These are phyloP conservation scores for Amphibolis antarctica DNA, from an alignment of 106 monocot genomes.

Conservation along the genomic window DNA sequence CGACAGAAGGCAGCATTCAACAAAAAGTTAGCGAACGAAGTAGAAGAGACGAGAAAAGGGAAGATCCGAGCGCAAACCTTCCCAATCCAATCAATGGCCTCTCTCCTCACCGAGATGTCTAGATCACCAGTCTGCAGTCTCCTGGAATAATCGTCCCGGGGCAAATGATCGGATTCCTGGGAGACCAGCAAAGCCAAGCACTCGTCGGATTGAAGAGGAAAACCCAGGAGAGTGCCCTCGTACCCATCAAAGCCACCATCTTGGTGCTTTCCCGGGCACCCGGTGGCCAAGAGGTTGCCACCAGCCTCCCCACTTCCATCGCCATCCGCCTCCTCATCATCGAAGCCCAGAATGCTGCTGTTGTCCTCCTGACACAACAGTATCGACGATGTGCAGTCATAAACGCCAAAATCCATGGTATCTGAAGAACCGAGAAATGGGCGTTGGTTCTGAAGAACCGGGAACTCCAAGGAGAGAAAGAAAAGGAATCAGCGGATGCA, in stretches of 20 bases:
- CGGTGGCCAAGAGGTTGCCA: not conserved
- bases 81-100: conserved; percentile 90
- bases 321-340: conserved; percentile 27
- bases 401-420: conserved; percentile 11
- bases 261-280: not conserved
- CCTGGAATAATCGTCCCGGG: conserved; percentile 44
- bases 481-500: not conserved
- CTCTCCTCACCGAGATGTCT: conserved; percentile 50
- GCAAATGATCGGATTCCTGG: conserved; percentile 52
- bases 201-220: conserved; percentile 62
- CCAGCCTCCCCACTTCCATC: conserved; percentile 5
- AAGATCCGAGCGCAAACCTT: conserved; percentile 34
- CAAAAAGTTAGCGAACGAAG: not conserved
- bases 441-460: not conserved
- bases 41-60: not conserved
- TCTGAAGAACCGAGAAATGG: not conserved
- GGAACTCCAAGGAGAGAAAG: not conserved
- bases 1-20: not conserved
- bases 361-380: conserved; percentile 67
- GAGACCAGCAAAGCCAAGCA: conserved; percentile 39
- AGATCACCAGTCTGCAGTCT: conserved; percentile 42
- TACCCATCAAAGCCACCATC: conserved; percentile 11
- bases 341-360: conserved; percentile 43
- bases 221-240: conserved; percentile 31
- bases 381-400: conserved; percentile 37